Evolutionary conservation across 768 basidiomycete species (phyloP).

Genomic region (Xerocomus spinulosus): DNA sequence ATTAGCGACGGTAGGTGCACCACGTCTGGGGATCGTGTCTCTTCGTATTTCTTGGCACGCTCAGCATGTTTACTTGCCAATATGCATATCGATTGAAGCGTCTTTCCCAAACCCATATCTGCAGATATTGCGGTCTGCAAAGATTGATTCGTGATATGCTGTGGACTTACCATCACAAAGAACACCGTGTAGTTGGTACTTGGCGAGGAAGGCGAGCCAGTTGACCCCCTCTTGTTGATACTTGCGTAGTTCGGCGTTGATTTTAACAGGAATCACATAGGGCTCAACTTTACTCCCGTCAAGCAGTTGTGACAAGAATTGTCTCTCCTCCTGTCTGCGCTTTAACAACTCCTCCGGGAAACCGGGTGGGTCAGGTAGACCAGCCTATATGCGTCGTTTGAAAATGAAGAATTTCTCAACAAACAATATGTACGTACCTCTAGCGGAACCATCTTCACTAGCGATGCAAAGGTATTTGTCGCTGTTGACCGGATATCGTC

Average conservation of each 20-base stretch:
- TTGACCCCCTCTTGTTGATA: slow-evolving; percentile 99
- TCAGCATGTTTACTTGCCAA: slow-evolving; percentile 92
- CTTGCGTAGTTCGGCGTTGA: slow-evolving; percentile 92
- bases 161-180: slow-evolving; percentile 80
- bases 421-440: slow-evolving; percentile 60
- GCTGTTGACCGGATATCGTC: slow-evolving; percentile 89
- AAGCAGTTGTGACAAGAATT: slow-evolving; percentile 88
- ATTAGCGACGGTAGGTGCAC: slow-evolving; percentile 92
- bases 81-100: slow-evolving; percentile 95
- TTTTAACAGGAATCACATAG: slow-evolving; percentile 77
- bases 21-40: slow-evolving; percentile 66
- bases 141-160: slow-evolving; percentile 13
- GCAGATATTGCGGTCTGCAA: slow-evolving; percentile 1
- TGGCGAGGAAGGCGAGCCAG: slow-evolving; percentile 97
- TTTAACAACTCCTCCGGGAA: slow-evolving; percentile 86
- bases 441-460: slow-evolving; percentile 97
- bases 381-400: slow-evolving; percentile 52
- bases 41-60: slow-evolving; percentile 61
- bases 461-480: slow-evolving; percentile 94
- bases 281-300: slow-evolving; percentile 94
- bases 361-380: slow-evolving; percentile 91
- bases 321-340: slow-evolving; percentile 81
- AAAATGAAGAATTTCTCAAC: not conserved
- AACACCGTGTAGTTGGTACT: slow-evolving; percentile 96
- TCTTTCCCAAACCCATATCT: slow-evolving; percentile 99